Conservation (phyloP, 129 eudicot species). For the Artemisia argyi region DNA sequence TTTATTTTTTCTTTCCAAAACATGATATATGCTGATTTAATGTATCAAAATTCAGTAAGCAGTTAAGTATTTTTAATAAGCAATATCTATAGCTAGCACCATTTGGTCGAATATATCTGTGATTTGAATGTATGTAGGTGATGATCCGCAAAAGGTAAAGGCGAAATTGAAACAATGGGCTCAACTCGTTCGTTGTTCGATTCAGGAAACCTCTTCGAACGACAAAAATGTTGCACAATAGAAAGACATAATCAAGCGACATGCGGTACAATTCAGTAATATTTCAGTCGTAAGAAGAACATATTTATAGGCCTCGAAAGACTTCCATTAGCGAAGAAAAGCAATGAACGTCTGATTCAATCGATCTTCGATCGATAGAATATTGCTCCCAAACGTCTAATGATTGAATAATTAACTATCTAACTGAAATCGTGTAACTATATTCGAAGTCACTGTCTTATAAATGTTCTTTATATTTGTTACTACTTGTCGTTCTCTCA, state of each 20-base stretch:
- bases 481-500: too few relatives aligned
- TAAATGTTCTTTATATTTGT: too few relatives aligned
- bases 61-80: too few relatives aligned
- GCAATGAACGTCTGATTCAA: slow-evolving; percentile 29
- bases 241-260: not conserved
- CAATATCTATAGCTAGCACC: too few relatives aligned
- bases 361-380: slow-evolving; percentile 20
- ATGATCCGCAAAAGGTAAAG: slow-evolving; percentile 53
- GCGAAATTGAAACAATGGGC: slow-evolving; percentile 61
- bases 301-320: slow-evolving; percentile 3
- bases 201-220: slow-evolving; percentile 37
- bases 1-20: too few relatives aligned
- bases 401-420: slow-evolving; percentile 17
- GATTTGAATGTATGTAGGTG: slow-evolving; percentile 31
- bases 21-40: too few relatives aligned
- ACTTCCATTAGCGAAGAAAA: slow-evolving; percentile 17
- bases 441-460: too few relatives aligned
- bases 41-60: too few relatives aligned
- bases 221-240: slow-evolving; percentile 24
- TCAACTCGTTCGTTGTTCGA: slow-evolving; percentile 52
- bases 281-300: not conserved
- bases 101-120: too few relatives aligned
- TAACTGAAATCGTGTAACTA: not conserved
- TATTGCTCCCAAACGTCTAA: slow-evolving; percentile 11
- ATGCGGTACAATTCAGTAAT: not conserved